phyloP scores from a whole-genome alignment of 78 protist genomes.

The Polysphondylium violaceum region DNA sequence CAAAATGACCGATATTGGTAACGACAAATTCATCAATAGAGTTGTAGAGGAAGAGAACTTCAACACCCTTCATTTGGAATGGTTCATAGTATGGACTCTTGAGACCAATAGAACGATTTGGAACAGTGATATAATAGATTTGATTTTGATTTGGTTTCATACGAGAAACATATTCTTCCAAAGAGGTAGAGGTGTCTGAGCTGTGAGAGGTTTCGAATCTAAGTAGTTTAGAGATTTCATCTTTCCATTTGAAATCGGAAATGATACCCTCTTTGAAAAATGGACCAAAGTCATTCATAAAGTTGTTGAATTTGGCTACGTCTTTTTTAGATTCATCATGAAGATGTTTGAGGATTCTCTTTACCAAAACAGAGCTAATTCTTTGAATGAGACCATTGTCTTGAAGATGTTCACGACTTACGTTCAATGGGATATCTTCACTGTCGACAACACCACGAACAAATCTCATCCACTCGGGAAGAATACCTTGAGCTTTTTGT shows the following conservation, averaged over 20 bases:
- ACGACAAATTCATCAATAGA: slow-evolving; percentile 92
- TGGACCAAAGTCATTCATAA: slow-evolving; percentile 83
- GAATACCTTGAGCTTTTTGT: slow-evolving; percentile 76
- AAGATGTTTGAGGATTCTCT: slow-evolving; percentile 80
- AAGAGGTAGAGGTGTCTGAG: background rate
- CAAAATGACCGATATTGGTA: slow-evolving; percentile 63
- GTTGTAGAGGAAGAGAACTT: slow-evolving; percentile 87
- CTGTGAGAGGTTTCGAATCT: slow-evolving; percentile 80
- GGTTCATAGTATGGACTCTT: slow-evolving; percentile 93
- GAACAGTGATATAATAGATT: slow-evolving; percentile 89
- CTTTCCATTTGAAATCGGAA: slow-evolving; percentile 83
- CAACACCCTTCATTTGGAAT: slow-evolving; percentile 85
- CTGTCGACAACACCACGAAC: slow-evolving; percentile 94
- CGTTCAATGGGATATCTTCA: slow-evolving; percentile 96
- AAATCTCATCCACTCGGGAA: slow-evolving; percentile 95
- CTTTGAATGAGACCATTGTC: slow-evolving; percentile 88
- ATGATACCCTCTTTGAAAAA: slow-evolving; percentile 91
- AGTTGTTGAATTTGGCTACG: slow-evolving; percentile 72
- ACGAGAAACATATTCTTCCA: slow-evolving; percentile 90
- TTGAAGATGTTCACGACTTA: slow-evolving; percentile 95
- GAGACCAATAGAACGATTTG: slow-evolving; percentile 81
- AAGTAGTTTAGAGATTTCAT: slow-evolving; percentile 83
- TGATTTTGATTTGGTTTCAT: slow-evolving; percentile 88
- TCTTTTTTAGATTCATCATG: slow-evolving; percentile 79
- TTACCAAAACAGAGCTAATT: slow-evolving; percentile 48